Conservation (phyloP, 345 rosid genomes). For the Murraya koenigii region DNA sequence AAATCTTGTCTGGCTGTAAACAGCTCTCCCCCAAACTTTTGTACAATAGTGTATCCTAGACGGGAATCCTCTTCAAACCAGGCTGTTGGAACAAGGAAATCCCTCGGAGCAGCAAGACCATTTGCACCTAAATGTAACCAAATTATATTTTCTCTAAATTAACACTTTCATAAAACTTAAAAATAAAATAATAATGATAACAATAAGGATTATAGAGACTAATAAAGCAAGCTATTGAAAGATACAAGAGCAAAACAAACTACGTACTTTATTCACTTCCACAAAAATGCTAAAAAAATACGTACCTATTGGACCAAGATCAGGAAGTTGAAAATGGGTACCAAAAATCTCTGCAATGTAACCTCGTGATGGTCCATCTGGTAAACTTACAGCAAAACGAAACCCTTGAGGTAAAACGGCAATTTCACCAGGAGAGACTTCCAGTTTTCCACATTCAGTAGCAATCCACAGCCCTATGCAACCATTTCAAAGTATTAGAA, state of each 20-base stretch:
- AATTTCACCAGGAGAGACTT: constrained; percentile 86
- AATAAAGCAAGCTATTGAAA: background rate
- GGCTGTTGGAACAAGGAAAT: constrained; percentile 81
- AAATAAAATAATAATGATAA: no score
- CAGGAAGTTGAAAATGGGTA: constrained; percentile 94
- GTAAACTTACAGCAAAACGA: constrained; percentile 65
- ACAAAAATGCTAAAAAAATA: constrained; percentile 15
- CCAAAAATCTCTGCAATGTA: constrained; percentile 93
- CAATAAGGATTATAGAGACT: background rate
- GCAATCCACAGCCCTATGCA: constrained; percentile 79
- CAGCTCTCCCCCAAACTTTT: constrained; percentile 87
- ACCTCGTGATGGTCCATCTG: constrained; percentile 91
- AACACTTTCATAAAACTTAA: background rate
- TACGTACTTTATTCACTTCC: background rate
- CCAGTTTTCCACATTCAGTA: constrained; percentile 85
- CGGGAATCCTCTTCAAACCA: constrained; percentile 72
- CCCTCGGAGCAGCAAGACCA: constrained; percentile 94
- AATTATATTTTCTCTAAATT: background rate
- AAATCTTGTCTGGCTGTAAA: constrained; percentile 91
- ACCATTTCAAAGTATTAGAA: constrained; percentile 13
- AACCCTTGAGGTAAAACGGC: constrained; percentile 89
- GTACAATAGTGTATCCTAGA: constrained; percentile 69
- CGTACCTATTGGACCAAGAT: constrained; percentile 95
- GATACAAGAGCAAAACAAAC: background rate
- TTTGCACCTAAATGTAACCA: constrained; percentile 64